Conservation (phyloP, 441 rosid genomes). For the Gossypium schwendimanii region DNA sequence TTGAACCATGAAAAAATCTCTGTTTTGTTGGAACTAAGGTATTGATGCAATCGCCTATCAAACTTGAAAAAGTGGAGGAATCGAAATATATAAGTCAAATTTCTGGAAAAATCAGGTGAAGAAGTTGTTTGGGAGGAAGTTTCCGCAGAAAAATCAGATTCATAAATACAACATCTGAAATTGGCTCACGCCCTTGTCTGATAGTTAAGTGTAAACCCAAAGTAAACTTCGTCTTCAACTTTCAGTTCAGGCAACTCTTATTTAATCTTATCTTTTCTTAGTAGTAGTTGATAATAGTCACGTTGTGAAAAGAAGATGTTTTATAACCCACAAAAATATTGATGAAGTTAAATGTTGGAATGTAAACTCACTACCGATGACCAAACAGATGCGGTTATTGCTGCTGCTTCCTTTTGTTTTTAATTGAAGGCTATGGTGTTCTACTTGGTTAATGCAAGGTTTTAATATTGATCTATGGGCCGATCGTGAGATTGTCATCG, state of each 20-base stretch:
- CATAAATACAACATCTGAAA: neutral
- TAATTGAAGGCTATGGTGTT: no score
- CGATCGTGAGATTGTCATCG: neutral
- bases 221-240: neutral
- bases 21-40: neutral
- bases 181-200: neutral
- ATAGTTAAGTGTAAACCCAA: neutral
- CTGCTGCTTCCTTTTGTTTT: neutral
- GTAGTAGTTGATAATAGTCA: neutral
- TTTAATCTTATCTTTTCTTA: neutral
- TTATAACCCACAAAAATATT: no score
- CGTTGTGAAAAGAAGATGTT: neutral
- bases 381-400: neutral
- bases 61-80: neutral
- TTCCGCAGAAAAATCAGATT: neutral
- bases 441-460: no score
- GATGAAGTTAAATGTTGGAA: neutral
- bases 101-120: neutral
- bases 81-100: neutral
- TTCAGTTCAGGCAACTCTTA: neutral
- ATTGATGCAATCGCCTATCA: neutral
- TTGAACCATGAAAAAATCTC: no score
- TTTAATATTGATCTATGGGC: no score
- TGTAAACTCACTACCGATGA: neutral
- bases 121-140: neutral